These are phyloP conservation scores for Ophiocordyceps camponoti-saundersi DNA, from an alignment of 2,329 filamentous ascomycete species.

Conservation along the genomic window DNA sequence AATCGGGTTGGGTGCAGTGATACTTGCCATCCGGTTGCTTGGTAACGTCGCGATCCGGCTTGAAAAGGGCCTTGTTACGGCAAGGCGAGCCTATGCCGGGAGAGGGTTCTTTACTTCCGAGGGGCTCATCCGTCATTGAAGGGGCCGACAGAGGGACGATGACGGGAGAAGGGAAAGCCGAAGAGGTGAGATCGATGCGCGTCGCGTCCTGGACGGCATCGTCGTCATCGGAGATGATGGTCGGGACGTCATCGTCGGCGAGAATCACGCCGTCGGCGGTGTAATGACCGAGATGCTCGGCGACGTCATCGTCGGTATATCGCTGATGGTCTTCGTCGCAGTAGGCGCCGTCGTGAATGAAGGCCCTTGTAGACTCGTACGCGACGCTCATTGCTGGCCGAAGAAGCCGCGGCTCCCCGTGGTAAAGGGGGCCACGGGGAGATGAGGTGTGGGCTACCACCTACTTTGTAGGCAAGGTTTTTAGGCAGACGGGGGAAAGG, in stretches of 20 bases:
- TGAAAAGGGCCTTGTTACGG: slow-evolving; percentile 35
- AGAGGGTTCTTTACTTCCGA: slow-evolving; percentile 17
- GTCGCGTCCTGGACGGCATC: not conserved
- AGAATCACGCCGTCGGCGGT: slow-evolving; percentile 20
- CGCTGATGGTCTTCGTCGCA: slow-evolving; percentile 12
- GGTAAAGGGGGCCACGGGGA: not conserved
- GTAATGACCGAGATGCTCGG: slow-evolving; percentile 25
- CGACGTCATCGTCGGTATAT: slow-evolving; percentile 24
- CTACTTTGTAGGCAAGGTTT: too few species aligned
- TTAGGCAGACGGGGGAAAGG: too few species aligned
- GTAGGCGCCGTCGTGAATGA: slow-evolving; percentile 30
- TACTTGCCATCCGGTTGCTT: slow-evolving; percentile 61
- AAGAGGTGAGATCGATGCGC: slow-evolving; percentile 12
- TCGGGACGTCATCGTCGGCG: slow-evolving; percentile 14
- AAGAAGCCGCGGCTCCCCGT: slow-evolving; percentile 2
- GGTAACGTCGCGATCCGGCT: slow-evolving; percentile 37
- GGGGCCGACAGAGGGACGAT: slow-evolving; percentile 13
- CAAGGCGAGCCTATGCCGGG: slow-evolving; percentile 15
- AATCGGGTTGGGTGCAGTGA: slow-evolving; percentile 55
- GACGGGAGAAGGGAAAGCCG: slow-evolving; percentile 17
- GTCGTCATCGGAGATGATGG: slow-evolving; percentile 19
- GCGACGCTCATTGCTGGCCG: slow-evolving; percentile 28
- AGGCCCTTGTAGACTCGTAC: slow-evolving; percentile 28
- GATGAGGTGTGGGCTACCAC: not conserved
- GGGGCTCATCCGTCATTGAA: slow-evolving; percentile 13